Base-by-base conservation (phyloP, 495 filamentous ascomycete genomes). In the Letharia columbiana region DNA sequence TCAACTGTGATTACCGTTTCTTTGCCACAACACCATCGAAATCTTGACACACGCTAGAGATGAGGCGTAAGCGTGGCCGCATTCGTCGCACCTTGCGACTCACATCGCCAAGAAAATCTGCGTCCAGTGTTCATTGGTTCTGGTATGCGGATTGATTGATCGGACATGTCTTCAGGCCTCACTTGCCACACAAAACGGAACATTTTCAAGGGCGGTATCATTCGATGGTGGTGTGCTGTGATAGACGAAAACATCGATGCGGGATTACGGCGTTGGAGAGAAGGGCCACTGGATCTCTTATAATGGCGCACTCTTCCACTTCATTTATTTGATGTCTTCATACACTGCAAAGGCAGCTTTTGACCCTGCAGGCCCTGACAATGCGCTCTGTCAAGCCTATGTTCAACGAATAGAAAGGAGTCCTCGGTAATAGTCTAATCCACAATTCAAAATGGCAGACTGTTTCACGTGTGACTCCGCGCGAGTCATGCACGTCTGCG, bases 401-500 rank as follows among this genome's bases (percentile, higher is more conserved):
- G 23, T 1, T 28, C 23, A 28, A 28, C 23, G 23, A 28, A 28
- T 28, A 28, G 23, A 28, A 28, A 28, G 23, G 23, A 28, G 23
- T 28, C 23, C 23, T 28, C 23, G 23, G 23, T 28, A 28, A 28
- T 28, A 28, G 23, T 28, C 23, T 28, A 28, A 28, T 28, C 23
- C 23, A 28, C 23, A 28, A 28, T 28, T 1, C 23, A 1, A 28
- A 28, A 65, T 65, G 63, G 63, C 50, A 6, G 33, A 35, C 18
- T 65, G 63, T 44, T 3, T 57, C 8, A 59, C 40, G 31, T 65
- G 63, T 28, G 61, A 64, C 52, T 61, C 68, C 20, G 11, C 33
- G 11, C 62, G 54, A 44, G 47, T 69, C 39, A 60, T 45, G 28
- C 54, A 62, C 28, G 61, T 69, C n/a, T 37, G 39, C 6, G 61